A percentile compares a stretch with the other conserved stretches of the same genome.
These are phyloP conservation scores for Fusarium succisae DNA, from an alignment of 2,329 filamentous ascomycete genomes.

Conservation along the genomic window DNA sequence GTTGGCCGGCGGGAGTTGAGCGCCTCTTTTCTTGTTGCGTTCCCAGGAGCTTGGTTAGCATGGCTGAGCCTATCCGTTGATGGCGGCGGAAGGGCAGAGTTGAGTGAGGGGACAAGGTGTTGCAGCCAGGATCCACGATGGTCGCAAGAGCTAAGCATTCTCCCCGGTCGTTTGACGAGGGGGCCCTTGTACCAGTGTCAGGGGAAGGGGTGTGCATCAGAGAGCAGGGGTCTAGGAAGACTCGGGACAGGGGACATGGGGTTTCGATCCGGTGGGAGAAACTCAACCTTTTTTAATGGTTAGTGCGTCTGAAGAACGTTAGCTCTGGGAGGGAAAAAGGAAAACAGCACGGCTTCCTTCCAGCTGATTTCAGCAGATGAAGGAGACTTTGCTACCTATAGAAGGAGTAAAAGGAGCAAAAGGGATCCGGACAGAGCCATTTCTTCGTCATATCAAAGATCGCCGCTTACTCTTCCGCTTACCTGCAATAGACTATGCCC, in stretches of 20 bases:
- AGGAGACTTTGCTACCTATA: neutral
- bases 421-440: neutral
- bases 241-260: constrained; percentile 22
- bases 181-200: constrained; percentile 7
- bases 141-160: constrained; percentile 26
- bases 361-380: neutral
- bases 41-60: constrained; percentile 47
- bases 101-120: constrained; percentile 23
- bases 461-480: constrained; percentile 15
- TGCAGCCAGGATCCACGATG: constrained; percentile 34
- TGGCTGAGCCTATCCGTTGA: constrained; percentile 48
- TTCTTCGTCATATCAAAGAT: neutral
- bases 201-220: constrained; percentile 28
- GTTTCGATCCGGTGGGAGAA: constrained; percentile 21
- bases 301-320: neutral
- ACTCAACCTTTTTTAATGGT: constrained; percentile 11
- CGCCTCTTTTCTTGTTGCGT: constrained; percentile 42
- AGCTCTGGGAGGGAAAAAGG: neutral
- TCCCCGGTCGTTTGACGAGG: constrained; percentile 19
- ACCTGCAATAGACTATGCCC: neutral
- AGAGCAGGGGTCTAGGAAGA: constrained; percentile 19
- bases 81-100: constrained; percentile 44
- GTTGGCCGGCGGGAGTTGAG: constrained; percentile 37
- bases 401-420: neutral
- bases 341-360: neutral